A percentile compares a stretch with the other conserved stretches of the same genome.
Evolutionary conservation across 2,329 filamentous ascomycete genomes (phyloP).

Genomic region (Lizonia empirigonia): DNA sequence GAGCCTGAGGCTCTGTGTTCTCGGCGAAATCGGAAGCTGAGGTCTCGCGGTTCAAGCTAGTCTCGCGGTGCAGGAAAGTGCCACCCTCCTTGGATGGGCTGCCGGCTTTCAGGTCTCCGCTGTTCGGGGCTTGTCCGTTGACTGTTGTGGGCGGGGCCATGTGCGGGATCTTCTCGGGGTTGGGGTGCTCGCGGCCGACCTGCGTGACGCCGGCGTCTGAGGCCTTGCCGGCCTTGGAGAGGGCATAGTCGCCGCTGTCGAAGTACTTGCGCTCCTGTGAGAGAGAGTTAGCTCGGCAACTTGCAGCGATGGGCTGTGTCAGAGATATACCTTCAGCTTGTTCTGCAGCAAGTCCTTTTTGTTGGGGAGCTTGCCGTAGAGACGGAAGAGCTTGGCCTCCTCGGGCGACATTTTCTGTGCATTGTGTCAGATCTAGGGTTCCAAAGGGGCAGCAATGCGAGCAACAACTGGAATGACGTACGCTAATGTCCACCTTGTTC

Average conservation of each 20-base stretch:
- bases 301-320: background rate
- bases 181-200: constrained; percentile 92
- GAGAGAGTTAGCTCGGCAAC: constrained; percentile 10
- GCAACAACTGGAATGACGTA: constrained; percentile 58
- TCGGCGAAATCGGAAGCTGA: constrained; percentile 67
- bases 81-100: constrained; percentile 92
- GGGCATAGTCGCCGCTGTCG: constrained; percentile 93
- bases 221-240: constrained; percentile 96
- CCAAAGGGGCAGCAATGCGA: constrained; percentile 11
- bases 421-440: constrained; percentile 26
- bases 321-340: constrained; percentile 76
- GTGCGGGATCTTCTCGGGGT: constrained; percentile 94
- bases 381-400: constrained; percentile 93
- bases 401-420: constrained; percentile 85
- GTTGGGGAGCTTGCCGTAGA: constrained; percentile 97
- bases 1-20: constrained; percentile 35
- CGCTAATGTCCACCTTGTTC: constrained; percentile 97
- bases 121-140: constrained; percentile 46
- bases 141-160: constrained; percentile 67
- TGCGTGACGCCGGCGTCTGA: constrained; percentile 91
- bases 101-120: constrained; percentile 57
- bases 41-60: constrained; percentile 76
- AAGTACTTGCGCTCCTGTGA: constrained; percentile 89
- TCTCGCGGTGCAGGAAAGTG: constrained; percentile 77
- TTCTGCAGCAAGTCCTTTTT: constrained; percentile 97